Conservation (phyloP, 257 asterid species). For the Leonotis leonurus region DNA sequence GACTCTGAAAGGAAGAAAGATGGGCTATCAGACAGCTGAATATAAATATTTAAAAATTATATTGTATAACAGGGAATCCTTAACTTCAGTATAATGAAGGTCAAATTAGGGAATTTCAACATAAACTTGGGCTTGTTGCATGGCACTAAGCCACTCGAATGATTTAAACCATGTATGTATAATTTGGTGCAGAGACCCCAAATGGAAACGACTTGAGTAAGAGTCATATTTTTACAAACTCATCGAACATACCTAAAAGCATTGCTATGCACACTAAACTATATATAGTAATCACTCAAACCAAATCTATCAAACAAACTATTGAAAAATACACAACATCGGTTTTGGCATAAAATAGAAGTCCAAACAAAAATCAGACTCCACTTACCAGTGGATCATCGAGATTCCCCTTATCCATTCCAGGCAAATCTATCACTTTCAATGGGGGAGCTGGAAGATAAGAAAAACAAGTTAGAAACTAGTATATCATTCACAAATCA, state of each 20-base stretch:
- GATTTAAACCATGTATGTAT: neutral
- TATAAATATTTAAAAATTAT: no score
- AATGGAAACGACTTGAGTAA: neutral
- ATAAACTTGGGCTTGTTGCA: neutral
- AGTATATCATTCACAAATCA: neutral
- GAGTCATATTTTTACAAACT: neutral
- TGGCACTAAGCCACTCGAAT: neutral
- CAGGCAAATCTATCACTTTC: conserved; percentile 91
- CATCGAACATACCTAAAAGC: neutral
- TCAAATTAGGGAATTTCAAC: neutral
- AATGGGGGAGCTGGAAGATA: conserved; percentile 70
- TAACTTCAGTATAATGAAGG: neutral
- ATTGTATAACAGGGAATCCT: neutral
- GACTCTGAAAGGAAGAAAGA: conserved; percentile 47
- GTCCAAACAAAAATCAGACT: neutral
- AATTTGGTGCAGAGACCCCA: neutral
- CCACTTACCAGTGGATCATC: conserved; percentile 83
- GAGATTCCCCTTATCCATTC: conserved; percentile 74
- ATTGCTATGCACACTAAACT: neutral
- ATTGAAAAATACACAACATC: neutral
- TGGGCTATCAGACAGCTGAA: conserved; percentile 16
- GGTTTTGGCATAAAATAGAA: conserved; percentile 4
- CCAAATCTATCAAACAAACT: neutral
- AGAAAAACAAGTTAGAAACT: conserved; percentile 6
- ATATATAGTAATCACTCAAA: neutral